A percentile compares a stretch with the other conserved stretches of the same genome.
These are phyloP conservation scores for Diaporthe sp. DNA, from an alignment of 2,329 filamentous ascomycete genomes.

Conservation along the genomic window DNA sequence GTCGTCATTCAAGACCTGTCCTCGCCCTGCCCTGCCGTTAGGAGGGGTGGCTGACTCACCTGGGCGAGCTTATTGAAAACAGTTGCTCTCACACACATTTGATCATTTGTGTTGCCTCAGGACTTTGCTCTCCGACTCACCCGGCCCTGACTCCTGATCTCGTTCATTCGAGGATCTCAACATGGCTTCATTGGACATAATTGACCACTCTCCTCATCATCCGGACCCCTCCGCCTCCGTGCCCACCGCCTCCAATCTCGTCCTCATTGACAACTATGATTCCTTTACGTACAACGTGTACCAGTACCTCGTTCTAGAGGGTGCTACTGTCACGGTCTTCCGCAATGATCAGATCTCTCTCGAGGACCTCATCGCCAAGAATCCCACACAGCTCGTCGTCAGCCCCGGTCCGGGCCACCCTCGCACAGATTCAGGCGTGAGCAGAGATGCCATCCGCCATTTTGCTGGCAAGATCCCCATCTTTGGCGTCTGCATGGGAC, in stretches of 20 bases:
- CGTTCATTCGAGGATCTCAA: conserved; percentile 42
- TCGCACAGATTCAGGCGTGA: conserved; percentile 90
- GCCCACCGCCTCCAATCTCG: conserved; percentile 85
- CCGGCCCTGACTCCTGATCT: neutral
- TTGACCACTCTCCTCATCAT: conserved; percentile 90
- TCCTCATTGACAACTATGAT: conserved; percentile 99
- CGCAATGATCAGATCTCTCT: conserved; percentile 93
- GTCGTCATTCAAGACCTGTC: neutral
- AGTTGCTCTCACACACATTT: neutral
- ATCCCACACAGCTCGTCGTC: conserved; percentile 93
- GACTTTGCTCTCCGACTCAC: conserved; percentile 25
- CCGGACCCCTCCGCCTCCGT: conserved; percentile 80
- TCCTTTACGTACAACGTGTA: conserved; percentile 99
- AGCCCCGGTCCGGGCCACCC: conserved; percentile 97
- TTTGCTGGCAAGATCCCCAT: conserved; percentile 96
- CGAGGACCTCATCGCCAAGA: conserved; percentile 83
- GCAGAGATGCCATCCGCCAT: conserved; percentile 88
- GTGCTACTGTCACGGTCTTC: conserved; percentile 88
- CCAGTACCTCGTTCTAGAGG: conserved; percentile 97
- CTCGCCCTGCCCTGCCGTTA: neutral
- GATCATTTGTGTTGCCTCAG: neutral
- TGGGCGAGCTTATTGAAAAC: neutral
- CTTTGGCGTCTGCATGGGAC: conserved; percentile 98
- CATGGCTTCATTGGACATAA: conserved; percentile 63
- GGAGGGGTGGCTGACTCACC: conserved; percentile 23